Percentiles rank a stretch among this genome's conserved stretches.
phyloP scores from a whole-genome alignment of 106 monocot species.

The Gastrodia elata region DNA sequence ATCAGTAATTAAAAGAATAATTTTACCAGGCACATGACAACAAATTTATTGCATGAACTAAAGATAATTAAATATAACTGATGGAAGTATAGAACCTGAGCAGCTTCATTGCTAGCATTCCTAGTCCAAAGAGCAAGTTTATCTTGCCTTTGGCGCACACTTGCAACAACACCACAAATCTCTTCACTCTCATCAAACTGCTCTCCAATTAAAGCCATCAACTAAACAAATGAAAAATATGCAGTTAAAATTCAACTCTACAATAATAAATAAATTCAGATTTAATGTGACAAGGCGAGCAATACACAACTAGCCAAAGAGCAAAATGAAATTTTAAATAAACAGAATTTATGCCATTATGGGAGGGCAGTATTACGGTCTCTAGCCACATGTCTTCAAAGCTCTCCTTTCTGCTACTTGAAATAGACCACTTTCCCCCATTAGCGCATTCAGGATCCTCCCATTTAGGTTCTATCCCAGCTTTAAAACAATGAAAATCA shows the following conservation, averaged over 20 bases:
- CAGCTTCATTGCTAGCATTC: conserved; percentile 90
- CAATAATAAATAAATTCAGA: background rate
- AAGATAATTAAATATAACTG: background rate
- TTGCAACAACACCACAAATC: conserved; percentile 93
- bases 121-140: conserved; percentile 92
- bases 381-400: conserved; percentile 97
- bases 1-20: background rate
- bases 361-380: conserved; percentile 28
- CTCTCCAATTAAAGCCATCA: conserved; percentile 98
- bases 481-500: conserved; percentile 86
- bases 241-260: background rate
- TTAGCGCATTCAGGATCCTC: conserved; percentile 92
- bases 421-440: conserved; percentile 88
- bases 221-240: conserved; percentile 24
- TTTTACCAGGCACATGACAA: background rate
- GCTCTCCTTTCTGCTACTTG: conserved; percentile 51
- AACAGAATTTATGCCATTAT: background rate
- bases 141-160: conserved; percentile 81
- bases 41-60: background rate
- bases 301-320: background rate
- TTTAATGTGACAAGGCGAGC: background rate
- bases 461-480: conserved; percentile 91
- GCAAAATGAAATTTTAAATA: background rate
- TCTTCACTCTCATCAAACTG: conserved; percentile 95
- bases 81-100: conserved; percentile 56